Conservation (phyloP, 2,329 filamentous ascomycete genomes). For the Rutstroemia sp. region DNA sequence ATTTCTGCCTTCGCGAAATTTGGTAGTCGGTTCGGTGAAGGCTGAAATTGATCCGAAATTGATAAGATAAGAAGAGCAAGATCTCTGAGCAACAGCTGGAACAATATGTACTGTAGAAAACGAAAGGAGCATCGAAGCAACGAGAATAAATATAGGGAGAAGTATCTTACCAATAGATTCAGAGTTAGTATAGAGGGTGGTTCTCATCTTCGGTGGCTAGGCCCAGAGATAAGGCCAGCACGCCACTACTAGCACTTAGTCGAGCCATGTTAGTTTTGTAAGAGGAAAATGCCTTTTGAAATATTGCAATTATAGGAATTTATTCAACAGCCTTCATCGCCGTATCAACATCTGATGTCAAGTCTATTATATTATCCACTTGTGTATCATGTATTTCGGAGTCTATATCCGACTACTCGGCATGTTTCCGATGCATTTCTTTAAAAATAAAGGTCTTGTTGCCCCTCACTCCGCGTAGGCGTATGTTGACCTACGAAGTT, state of each 20-base stretch:
- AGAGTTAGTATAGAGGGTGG: neutral
- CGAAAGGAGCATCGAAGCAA: neutral
- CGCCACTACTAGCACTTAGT: neutral
- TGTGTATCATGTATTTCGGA: too few relatives aligned
- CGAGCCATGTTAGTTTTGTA: neutral
- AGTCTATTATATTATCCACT: too few relatives aligned
- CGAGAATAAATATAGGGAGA: neutral
- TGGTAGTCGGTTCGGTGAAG: neutral
- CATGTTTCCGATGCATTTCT: too few relatives aligned
- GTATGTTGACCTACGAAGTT: too few relatives aligned
- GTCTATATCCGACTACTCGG: too few relatives aligned
- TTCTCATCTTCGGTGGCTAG: neutral
- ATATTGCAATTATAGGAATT: too few relatives aligned
- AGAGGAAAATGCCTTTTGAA: too few relatives aligned
- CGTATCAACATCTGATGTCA: too few relatives aligned
- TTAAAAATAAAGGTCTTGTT: too few relatives aligned
- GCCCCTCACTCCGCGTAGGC: too few relatives aligned
- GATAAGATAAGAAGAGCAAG: constrained; percentile 3
- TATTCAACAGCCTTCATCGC: too few relatives aligned
- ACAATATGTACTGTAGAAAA: neutral
- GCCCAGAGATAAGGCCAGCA: neutral
- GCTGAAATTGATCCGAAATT: neutral
- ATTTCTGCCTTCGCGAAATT: neutral
- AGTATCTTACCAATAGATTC: neutral
- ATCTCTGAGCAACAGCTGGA: too few relatives aligned